Evolutionary conservation across 768 basidiomycete species (phyloP).

Genomic region (Lactifluus rugatus): DNA sequence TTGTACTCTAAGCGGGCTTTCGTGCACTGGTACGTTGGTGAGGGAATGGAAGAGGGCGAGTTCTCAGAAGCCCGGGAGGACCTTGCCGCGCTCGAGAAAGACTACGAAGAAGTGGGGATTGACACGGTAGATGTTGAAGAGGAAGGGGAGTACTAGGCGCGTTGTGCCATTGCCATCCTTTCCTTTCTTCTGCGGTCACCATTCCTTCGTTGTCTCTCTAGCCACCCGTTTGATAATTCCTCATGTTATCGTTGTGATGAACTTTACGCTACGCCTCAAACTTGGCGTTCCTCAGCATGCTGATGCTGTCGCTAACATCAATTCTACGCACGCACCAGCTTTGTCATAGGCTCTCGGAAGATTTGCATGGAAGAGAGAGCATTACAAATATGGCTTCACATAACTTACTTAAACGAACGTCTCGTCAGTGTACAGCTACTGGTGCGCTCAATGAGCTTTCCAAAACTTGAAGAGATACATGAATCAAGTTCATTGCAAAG

Average conservation of each 20-base stretch:
- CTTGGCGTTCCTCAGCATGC: not conserved
- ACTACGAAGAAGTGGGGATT: slow-evolving; percentile 78
- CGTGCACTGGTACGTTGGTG: slow-evolving; percentile 60
- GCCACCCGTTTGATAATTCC: too few relatives aligned
- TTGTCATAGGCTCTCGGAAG: not conserved
- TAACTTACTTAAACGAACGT: too few relatives aligned
- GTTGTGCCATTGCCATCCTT: not conserved
- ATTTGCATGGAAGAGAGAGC: too few relatives aligned
- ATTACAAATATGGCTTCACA: too few relatives aligned
- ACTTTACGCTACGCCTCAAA: not conserved
- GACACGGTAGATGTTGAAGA: slow-evolving; percentile 43
- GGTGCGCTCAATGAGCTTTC: too few relatives aligned
- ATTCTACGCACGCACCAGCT: not conserved
- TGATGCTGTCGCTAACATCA: not conserved
- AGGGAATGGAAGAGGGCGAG: slow-evolving; percentile 87
- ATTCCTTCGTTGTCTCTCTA: too few relatives aligned
- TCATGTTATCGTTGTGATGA: too few relatives aligned
- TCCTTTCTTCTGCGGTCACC: not conserved
- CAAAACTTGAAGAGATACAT: too few relatives aligned
- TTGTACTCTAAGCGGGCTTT: slow-evolving; percentile 57
- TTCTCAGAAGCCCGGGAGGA: slow-evolving; percentile 99
- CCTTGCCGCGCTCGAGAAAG: slow-evolving; percentile 95
- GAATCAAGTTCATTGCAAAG: too few relatives aligned
- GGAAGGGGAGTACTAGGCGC: slow-evolving; percentile 36
- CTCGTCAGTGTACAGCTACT: too few relatives aligned